Conservation (phyloP, 495 filamentous ascomycete genomes). For the Alectoria sarmentosa region DNA sequence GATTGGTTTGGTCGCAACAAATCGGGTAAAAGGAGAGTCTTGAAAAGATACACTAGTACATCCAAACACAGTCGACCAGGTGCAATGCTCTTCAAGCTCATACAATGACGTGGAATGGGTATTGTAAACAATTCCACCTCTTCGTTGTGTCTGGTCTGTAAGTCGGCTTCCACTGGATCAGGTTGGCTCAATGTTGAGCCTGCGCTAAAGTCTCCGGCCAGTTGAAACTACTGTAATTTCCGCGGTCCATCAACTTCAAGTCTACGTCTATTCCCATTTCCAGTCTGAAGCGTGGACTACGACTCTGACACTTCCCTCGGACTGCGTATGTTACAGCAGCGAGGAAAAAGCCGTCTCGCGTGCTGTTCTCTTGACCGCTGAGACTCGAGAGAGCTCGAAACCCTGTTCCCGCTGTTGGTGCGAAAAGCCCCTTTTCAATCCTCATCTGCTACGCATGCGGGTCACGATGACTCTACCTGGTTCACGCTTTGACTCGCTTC, state of each 20-base stretch:
- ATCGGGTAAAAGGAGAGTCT: constrained; percentile 22
- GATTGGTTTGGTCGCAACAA: constrained; percentile 28
- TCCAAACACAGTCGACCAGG: not conserved
- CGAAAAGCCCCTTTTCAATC: constrained; percentile 11
- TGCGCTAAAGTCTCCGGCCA: not conserved
- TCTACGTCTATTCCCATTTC: not conserved
- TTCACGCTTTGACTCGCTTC: not conserved
- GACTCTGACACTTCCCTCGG: not conserved
- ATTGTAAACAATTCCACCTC: not conserved
- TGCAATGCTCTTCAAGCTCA: not conserved
- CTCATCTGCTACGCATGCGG: not conserved
- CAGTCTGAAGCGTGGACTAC: not conserved
- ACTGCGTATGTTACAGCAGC: not conserved
- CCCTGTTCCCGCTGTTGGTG: constrained; percentile 15
- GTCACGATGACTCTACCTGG: not conserved
- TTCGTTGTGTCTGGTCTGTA: not conserved
- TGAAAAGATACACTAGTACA: not conserved
- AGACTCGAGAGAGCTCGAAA: not conserved
- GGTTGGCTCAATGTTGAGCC: not conserved
- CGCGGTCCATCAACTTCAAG: not conserved
- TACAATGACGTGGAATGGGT: not conserved
- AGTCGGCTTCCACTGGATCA: constrained; percentile 2
- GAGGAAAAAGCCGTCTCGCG: not conserved
- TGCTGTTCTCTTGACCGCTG: not conserved
- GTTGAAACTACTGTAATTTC: not conserved